Evolutionary conservation across 257 asterid species (phyloP).

Genomic region (Solanum ahanhuiri): DNA sequence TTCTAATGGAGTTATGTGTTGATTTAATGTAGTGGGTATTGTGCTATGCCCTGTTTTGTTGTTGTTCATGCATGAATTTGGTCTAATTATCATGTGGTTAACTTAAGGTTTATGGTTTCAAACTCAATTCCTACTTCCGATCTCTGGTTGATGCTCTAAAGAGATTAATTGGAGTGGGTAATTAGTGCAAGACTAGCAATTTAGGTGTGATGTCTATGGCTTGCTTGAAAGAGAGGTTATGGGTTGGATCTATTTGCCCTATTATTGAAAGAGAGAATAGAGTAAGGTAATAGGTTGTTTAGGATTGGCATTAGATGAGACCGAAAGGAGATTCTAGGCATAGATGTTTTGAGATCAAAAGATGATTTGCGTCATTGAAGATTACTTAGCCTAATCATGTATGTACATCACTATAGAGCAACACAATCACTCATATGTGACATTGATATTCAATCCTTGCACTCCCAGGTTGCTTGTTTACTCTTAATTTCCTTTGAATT

Average conservation of each 20-base stretch:
- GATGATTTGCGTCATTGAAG: background rate
- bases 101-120: background rate
- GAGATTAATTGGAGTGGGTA: background rate
- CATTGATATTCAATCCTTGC: background rate
- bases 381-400: background rate
- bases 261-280: background rate
- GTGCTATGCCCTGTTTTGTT: background rate
- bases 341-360: background rate
- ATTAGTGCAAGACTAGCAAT: too few relatives aligned
- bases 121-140: background rate
- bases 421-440: background rate
- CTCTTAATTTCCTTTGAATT: background rate
- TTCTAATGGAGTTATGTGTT: too few relatives aligned
- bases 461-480: background rate
- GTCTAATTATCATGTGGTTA: background rate
- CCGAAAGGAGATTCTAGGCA: background rate
- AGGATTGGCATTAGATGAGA: background rate
- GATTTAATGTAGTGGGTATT: background rate
- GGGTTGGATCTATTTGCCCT: background rate
- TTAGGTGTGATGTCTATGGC: background rate
- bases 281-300: background rate
- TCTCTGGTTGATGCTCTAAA: background rate
- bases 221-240: background rate
- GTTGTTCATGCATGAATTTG: background rate
- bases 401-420: background rate